These are phyloP conservation scores for Casaregolazyma suthepensis DNA, from an alignment of 1,139 yeast species.

Conservation along the genomic window DNA sequence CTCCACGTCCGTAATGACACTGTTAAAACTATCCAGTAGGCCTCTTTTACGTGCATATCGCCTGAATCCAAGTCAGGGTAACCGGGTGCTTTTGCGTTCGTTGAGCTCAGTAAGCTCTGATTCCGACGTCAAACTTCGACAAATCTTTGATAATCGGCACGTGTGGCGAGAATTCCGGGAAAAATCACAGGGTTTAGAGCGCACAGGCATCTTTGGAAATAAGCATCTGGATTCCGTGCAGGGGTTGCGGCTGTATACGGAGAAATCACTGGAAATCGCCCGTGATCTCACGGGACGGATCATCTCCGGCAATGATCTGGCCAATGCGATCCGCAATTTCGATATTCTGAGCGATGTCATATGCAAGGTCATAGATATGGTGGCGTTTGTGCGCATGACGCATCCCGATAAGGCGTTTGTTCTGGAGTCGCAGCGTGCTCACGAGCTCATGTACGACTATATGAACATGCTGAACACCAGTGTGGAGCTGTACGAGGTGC, in stretches of 20 bases:
- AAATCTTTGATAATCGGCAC: slow-evolving; percentile 19
- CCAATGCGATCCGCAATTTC: slow-evolving; percentile 54
- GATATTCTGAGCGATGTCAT: slow-evolving; percentile 84
- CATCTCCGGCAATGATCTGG: slow-evolving; percentile 42
- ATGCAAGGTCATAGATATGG: slow-evolving; percentile 89
- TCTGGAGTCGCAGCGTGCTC: slow-evolving; percentile 80
- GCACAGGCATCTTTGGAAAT: slow-evolving; percentile 65
- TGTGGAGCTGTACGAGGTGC: slow-evolving; percentile 57
- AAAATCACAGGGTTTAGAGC: not conserved
- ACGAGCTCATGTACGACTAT: slow-evolving; percentile 83
- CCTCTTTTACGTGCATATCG: not conserved
- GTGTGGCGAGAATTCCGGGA: slow-evolving; percentile 17
- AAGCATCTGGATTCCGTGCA: slow-evolving; percentile 60
- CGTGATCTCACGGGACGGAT: slow-evolving; percentile 53
- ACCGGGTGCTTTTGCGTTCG: not conserved
- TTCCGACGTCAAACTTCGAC: slow-evolving; percentile 14
- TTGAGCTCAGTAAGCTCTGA: not conserved
- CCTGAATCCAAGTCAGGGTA: not conserved
- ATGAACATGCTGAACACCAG: slow-evolving; percentile 92
- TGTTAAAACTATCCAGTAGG: not conserved
- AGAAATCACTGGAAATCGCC: slow-evolving; percentile 57
- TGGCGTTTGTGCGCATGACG: slow-evolving; percentile 84
- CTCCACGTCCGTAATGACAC: not conserved
- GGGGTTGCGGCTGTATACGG: slow-evolving; percentile 65
- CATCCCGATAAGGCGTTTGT: slow-evolving; percentile 74